phyloP scores from a whole-genome alignment of 805 yeast genomes.

The Ogataea sp. region DNA sequence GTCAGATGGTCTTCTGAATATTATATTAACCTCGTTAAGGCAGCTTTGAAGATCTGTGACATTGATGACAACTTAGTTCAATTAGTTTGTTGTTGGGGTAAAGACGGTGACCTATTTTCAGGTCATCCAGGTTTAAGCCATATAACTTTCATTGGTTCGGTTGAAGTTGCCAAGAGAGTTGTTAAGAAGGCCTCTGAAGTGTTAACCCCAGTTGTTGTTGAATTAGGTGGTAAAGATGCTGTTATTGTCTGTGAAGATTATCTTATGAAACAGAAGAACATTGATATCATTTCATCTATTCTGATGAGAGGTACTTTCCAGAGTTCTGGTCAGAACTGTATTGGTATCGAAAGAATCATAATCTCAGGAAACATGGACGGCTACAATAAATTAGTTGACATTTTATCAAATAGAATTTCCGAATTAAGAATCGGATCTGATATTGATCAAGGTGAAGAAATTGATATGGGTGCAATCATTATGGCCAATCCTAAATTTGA shows the following conservation, averaged over 20 bases:
- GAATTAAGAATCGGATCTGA: slow-evolving; percentile 77
- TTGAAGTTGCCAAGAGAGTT: slow-evolving; percentile 87
- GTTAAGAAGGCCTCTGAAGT: slow-evolving; percentile 74
- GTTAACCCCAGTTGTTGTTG: slow-evolving; percentile 93
- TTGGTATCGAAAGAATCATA: slow-evolving; percentile 92
- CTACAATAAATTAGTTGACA: slow-evolving; percentile 54
- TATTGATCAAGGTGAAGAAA: slow-evolving; percentile 81
- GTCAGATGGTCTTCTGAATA: slow-evolving; percentile 91
- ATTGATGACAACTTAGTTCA: slow-evolving; percentile 80
- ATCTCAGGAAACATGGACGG: slow-evolving; percentile 51
- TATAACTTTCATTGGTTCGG: slow-evolving; percentile 93
- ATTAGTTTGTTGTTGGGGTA: slow-evolving; percentile 73
- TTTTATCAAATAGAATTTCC: slow-evolving; percentile 50
- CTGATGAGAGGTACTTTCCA: slow-evolving; percentile 95
- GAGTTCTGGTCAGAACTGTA: slow-evolving; percentile 96
- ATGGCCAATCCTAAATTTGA: slow-evolving; percentile 64
- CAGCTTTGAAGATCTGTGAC: slow-evolving; percentile 66
- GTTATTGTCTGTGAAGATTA: slow-evolving; percentile 80
- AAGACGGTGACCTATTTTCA: slow-evolving; percentile 82
- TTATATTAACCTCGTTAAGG: slow-evolving; percentile 63
- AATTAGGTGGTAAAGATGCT: slow-evolving; percentile 95
- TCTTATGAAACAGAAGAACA: slow-evolving; percentile 32
- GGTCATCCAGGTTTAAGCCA: slow-evolving; percentile 78
- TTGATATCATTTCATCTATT: slow-evolving; percentile 58
- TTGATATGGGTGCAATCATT: slow-evolving; percentile 96